A percentile compares a stretch with the other conserved stretches of the same genome.
These are phyloP conservation scores for Bacidia rubella DNA, from an alignment of 495 filamentous ascomycete genomes.

Conservation along the genomic window DNA sequence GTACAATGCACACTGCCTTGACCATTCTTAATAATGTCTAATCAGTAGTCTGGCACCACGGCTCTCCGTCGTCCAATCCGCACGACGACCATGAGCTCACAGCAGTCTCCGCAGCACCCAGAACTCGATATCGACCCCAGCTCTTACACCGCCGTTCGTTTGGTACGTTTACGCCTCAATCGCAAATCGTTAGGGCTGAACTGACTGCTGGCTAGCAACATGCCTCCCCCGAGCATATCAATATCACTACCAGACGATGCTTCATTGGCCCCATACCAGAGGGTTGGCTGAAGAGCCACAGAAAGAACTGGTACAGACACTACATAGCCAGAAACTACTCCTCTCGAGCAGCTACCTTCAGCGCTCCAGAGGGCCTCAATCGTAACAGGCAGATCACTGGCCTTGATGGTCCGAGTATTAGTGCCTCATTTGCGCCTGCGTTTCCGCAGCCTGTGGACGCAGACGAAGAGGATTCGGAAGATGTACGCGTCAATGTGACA, in stretches of 20 bases:
- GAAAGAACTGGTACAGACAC: constrained; percentile 47
- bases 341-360: constrained; percentile 42
- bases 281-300: constrained; percentile 53
- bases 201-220: constrained; percentile 33
- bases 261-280: constrained; percentile 59
- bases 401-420: constrained; percentile 26
- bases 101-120: background rate
- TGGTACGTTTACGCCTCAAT: constrained; percentile 27
- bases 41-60: no score
- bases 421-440: constrained; percentile 24
- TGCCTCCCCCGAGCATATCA: constrained; percentile 47
- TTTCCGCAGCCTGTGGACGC: constrained; percentile 33
- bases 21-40: background rate
- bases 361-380: constrained; percentile 30
- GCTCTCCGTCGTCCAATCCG: no score
- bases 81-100: background rate
- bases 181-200: no score
- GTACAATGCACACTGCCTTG: background rate
- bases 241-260: constrained; percentile 47
- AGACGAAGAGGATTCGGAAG: constrained; percentile 20
- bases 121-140: constrained; percentile 21
- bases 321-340: constrained; percentile 44
- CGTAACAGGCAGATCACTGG: constrained; percentile 29
- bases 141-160: constrained; percentile 40
- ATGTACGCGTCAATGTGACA: background rate